Percentiles rank a stretch among this genome's conserved stretches.
phyloP scores from a whole-genome alignment of 371 early-diverging fungal genomes.

The Apophysomyces sp. region DNA sequence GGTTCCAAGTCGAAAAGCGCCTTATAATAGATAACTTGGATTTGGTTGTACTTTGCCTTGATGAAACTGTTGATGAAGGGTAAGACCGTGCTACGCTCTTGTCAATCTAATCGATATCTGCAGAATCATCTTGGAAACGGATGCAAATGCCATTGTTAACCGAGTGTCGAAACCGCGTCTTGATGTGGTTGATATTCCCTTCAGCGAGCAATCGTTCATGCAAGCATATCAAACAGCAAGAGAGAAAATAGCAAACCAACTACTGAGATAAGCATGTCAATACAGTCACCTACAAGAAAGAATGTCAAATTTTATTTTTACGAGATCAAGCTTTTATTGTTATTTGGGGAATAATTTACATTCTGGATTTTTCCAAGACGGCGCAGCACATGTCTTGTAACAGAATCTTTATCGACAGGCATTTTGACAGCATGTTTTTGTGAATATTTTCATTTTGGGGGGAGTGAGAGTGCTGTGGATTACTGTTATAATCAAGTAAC shows the following conservation, averaged over 20 bases:
- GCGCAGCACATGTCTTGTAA: no score
- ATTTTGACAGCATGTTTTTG: no score
- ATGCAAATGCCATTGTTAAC: constrained; percentile 82
- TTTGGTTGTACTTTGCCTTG: constrained; percentile 86
- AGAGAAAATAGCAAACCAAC: constrained; percentile 80
- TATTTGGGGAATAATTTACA: no score
- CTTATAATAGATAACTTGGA: constrained; percentile 90
- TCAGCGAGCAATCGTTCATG: constrained; percentile 89
- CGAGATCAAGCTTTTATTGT: no score
- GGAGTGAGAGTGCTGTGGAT: no score
- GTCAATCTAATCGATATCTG: neutral
- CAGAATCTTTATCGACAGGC: no score
- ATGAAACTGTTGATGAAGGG: constrained; percentile 97
- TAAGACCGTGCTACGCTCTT: constrained; percentile 26
- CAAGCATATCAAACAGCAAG: constrained; percentile 90
- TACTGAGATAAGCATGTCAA: constrained; percentile 62
- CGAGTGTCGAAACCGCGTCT: constrained; percentile 89
- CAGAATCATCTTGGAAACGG: constrained; percentile 87
- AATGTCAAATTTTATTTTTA: neutral
- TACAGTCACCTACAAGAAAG: constrained; percentile 39
- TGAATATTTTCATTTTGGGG: no score
- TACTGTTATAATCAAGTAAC: no score
- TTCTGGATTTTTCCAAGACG: no score
- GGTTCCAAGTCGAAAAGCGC: constrained; percentile 90
- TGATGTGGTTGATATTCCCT: constrained; percentile 78